Evolutionary conservation across 768 basidiomycete species (phyloP).

Genomic region (Pleurotus platypus): DNA sequence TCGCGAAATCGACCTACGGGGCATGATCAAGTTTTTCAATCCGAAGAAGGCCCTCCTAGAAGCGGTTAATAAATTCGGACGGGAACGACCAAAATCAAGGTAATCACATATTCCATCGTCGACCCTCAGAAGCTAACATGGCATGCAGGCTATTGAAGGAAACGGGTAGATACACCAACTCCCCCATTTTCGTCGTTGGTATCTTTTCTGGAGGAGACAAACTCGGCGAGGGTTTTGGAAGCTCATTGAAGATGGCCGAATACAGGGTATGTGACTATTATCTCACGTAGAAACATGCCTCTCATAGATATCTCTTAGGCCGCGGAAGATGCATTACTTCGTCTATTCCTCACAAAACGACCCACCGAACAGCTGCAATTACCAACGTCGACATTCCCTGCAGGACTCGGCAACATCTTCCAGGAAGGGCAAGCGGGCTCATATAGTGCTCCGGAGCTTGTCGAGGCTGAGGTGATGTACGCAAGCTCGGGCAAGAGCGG

Average conservation of each 20-base stretch:
- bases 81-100: constrained; percentile 70
- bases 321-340: constrained; percentile 80
- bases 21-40: constrained; percentile 77
- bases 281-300: neutral
- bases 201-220: constrained; percentile 82
- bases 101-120: constrained; percentile 22
- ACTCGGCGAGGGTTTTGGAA: constrained; percentile 93
- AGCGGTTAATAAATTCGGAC: constrained; percentile 66
- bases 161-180: constrained; percentile 86
- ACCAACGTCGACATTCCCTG: constrained; percentile 73
- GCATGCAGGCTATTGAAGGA: constrained; percentile 75
- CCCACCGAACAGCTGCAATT: constrained; percentile 66
- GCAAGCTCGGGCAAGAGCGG: constrained; percentile 63
- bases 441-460: constrained; percentile 54
- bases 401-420: constrained; percentile 51
- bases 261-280: constrained; percentile 58
- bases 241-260: constrained; percentile 92
- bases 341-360: constrained; percentile 78
- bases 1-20: constrained; percentile 76
- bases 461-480: constrained; percentile 63
- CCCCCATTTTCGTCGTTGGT: constrained; percentile 95
- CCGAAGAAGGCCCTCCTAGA: constrained; percentile 75
- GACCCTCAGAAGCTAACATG: neutral
- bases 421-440: constrained; percentile 35
- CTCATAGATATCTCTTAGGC: constrained; percentile 41